These are phyloP conservation scores for Pleurotus djamor DNA, from an alignment of 768 basidiomycete species.

Conservation along the genomic window DNA sequence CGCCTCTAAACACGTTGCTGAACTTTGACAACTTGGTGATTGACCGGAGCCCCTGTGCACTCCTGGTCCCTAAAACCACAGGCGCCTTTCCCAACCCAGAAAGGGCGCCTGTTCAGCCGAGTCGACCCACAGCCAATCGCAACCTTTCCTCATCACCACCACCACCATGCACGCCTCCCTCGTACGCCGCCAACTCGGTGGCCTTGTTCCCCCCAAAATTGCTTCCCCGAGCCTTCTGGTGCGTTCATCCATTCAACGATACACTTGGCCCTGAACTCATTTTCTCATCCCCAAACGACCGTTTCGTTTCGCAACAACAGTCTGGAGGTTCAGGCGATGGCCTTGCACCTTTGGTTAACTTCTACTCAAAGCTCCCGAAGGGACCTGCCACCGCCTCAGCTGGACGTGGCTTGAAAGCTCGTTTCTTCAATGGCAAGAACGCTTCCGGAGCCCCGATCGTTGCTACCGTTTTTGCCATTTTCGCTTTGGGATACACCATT, in stretches of 20 bases:
- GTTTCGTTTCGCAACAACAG: slow-evolving; percentile 33
- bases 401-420: slow-evolving; percentile 66
- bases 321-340: slow-evolving; percentile 80
- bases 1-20: too few species aligned
- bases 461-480: slow-evolving; percentile 57
- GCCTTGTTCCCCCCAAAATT: slow-evolving; percentile 92
- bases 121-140: too few species aligned
- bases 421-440: slow-evolving; percentile 84
- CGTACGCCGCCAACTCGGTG: slow-evolving; percentile 80
- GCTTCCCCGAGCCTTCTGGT: slow-evolving; percentile 90
- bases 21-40: too few species aligned
- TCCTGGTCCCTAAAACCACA: too few species aligned
- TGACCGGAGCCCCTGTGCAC: too few species aligned
- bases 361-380: slow-evolving; percentile 97
- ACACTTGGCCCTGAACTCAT: neutral
- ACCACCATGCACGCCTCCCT: slow-evolving; percentile 77
- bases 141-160: neutral
- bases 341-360: slow-evolving; percentile 84
- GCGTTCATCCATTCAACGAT: slow-evolving; percentile 22
- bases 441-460: slow-evolving; percentile 73
- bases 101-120: too few species aligned
- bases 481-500: slow-evolving; percentile 80
- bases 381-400: slow-evolving; percentile 65
- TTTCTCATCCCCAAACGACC: too few species aligned
- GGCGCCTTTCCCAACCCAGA: too few species aligned